Evolutionary conservation across 2,329 filamentous ascomycete species (phyloP).

Genomic region (Diplodia sapinea): DNA sequence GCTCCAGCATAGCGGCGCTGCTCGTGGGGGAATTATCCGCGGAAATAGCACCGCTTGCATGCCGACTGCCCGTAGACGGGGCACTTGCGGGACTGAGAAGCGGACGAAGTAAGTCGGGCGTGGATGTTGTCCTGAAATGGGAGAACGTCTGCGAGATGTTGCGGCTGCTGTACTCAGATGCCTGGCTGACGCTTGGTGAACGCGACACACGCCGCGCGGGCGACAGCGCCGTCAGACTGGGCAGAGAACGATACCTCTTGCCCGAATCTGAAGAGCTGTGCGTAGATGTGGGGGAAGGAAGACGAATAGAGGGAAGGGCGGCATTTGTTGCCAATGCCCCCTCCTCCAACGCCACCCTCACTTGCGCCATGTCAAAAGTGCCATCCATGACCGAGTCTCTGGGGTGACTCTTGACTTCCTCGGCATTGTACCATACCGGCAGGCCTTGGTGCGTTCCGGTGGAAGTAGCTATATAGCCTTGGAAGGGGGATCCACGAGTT

Average conservation of each 20-base stretch:
- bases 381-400: conserved; percentile 22
- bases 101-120: conserved; percentile 23
- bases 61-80: not conserved
- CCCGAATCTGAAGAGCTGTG: conserved; percentile 6
- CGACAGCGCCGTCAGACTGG: conserved; percentile 8
- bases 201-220: conserved; percentile 8
- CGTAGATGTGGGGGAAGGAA: conserved; percentile 18
- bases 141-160: conserved; percentile 2
- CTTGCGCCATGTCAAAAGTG: conserved; percentile 12
- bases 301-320: conserved; percentile 22
- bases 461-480: conserved; percentile 23
- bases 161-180: conserved; percentile 29
- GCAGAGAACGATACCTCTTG: conserved; percentile 21
- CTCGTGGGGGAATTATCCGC: conserved; percentile 19
- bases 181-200: conserved; percentile 24
- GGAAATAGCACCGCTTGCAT: conserved; percentile 13
- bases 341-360: conserved; percentile 7
- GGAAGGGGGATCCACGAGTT: not conserved
- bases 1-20: conserved; percentile 21
- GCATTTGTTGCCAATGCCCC: not conserved
- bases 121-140: conserved; percentile 18
- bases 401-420: conserved; percentile 3
- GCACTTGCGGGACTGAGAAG: conserved; percentile 3
- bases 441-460: conserved; percentile 17
- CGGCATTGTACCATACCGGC: conserved; percentile 23